Base-by-base conservation (phyloP, 2,329 filamentous ascomycete genomes). In the Fusarium protoensiforme region DNA sequence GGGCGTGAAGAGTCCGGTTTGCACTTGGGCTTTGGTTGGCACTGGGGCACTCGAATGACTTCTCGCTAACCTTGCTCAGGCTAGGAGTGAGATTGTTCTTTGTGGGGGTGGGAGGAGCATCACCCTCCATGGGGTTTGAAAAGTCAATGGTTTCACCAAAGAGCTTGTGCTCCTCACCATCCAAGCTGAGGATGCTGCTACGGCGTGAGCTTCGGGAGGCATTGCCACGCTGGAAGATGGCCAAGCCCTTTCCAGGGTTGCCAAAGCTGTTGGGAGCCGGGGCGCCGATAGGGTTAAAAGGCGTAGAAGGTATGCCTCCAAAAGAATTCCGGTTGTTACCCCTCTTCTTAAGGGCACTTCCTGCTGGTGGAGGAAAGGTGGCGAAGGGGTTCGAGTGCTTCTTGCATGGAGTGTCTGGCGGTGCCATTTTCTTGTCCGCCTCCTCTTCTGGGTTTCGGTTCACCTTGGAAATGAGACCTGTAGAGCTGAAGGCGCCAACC, bases 391-490 rank as follows among this genome's bases (percentile, higher is more conserved):
- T 92, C 6, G 88, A 86, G 61, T 93, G 92, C 80, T 96, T 95
- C 85, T 98, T 99, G 83, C 96, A 98, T 1, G 96, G 96, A 2
- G 96, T 99, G 80, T 98, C 96, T 1, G 96, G 96, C 87, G 97
- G 95, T 33, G 89, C 88, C 78, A 90, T 85, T 79, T 92, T 91
- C 82, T 87, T 84, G 83, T 78, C 85, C 83, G 73, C 78, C 81
- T 86, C 89, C 60, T 94, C 89, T 75, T 98, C 94, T 0, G 92
- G 89, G 80, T 94, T 92, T 65, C 94, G 92, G 78, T 96, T 97
- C 82, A 97, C 94, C 84, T 99, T 99, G 13, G 96, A 98, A 62
- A 99, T 92, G 31, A 99, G 86, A 2, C 96, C 95, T 1, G 96
- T 98, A 1, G 96, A 98, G 87, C 94, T 95, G 83, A 98, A 98